Evolutionary conservation across 2,329 filamentous ascomycete species (phyloP).

Genomic region (Fusarium chlamydosporum): DNA sequence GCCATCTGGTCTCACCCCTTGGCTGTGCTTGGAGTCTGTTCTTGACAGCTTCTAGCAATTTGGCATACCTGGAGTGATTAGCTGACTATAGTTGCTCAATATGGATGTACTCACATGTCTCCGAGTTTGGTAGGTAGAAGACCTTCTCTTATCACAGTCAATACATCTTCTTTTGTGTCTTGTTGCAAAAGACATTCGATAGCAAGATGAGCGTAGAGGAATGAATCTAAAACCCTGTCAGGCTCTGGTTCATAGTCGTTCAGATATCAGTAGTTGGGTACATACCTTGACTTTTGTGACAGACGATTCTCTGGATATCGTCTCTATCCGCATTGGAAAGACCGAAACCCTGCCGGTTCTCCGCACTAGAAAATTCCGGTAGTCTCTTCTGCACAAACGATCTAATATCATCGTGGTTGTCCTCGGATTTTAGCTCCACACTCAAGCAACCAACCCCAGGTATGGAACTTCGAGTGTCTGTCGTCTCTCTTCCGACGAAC

Average conservation of each 20-base stretch:
- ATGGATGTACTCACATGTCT: not conserved
- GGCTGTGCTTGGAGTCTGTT: fast-evolving
- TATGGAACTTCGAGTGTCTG: not conserved
- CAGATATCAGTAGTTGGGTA: fast-evolving
- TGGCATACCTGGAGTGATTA: not conserved
- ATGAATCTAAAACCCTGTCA: not conserved
- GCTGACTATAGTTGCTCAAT: fast-evolving
- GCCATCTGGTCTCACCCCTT: not conserved
- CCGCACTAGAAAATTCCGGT: not conserved
- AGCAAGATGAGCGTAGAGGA: conserved; percentile 11
- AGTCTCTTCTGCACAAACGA: not conserved
- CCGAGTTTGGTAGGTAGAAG: not conserved
- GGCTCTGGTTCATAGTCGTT: too few species aligned
- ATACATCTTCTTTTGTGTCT: not conserved
- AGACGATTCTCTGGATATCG: conserved; percentile 1
- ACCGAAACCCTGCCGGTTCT: not conserved
- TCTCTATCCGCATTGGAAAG: not conserved
- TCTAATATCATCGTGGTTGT: conserved; percentile 11
- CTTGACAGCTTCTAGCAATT: not conserved
- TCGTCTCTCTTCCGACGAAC: conserved; percentile 14
- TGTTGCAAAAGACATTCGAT: conserved; percentile 1
- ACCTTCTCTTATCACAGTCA: fast-evolving
- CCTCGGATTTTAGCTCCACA: not conserved
- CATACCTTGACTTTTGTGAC: conserved; percentile 5
- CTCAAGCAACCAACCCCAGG: not conserved